A percentile compares a stretch with the other conserved stretches of the same genome.
Conservation (phyloP, 768 basidiomycete genomes). For the Lactarius vividus region DNA sequence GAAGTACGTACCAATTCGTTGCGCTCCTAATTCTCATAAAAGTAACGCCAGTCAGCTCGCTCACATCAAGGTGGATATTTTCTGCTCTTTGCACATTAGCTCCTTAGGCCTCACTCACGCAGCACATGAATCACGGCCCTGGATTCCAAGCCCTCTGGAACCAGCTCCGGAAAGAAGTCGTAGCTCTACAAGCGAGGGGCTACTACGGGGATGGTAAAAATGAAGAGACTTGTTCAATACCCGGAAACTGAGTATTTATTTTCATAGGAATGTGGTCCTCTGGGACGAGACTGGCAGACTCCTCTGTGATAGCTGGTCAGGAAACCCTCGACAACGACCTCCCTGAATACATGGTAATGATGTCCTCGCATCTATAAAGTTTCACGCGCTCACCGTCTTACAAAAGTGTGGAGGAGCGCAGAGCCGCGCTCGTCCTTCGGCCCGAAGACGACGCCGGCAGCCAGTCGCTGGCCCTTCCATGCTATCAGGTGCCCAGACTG, state of each 20-base stretch:
- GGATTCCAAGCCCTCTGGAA: slow-evolving; percentile 76
- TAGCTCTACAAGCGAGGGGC: slow-evolving; percentile 64
- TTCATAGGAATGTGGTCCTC: slow-evolving; percentile 76
- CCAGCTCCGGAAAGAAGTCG: slow-evolving; percentile 61
- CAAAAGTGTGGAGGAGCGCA: slow-evolving; percentile 81
- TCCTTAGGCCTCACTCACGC: slow-evolving; percentile 2
- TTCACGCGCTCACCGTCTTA: slow-evolving; percentile 2
- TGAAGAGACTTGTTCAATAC: not conserved
- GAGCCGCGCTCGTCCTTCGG: slow-evolving; percentile 54
- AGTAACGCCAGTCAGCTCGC: slow-evolving; percentile 53
- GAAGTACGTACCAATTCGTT: slow-evolving; percentile 51
- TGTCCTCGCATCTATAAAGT: not conserved
- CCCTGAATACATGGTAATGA: slow-evolving; percentile 74
- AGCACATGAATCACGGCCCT: slow-evolving; percentile 82
- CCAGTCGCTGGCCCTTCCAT: slow-evolving; percentile 49
- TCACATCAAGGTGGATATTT: slow-evolving; percentile 63
- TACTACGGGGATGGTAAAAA: slow-evolving; percentile 78
- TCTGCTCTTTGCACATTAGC: not conserved
- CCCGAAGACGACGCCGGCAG: slow-evolving; percentile 41
- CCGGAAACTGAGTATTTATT: not conserved
- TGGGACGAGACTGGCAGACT: slow-evolving; percentile 67
- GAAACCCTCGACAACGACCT: slow-evolving; percentile 55
- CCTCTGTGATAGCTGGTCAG: slow-evolving; percentile 49
- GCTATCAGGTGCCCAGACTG: slow-evolving; percentile 59
- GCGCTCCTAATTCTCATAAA: not conserved